Percentiles rank a stretch among this genome's conserved stretches.
phyloP scores from a whole-genome alignment of 2,329 filamentous ascomycete species.

The Aureobasidium sp. region DNA sequence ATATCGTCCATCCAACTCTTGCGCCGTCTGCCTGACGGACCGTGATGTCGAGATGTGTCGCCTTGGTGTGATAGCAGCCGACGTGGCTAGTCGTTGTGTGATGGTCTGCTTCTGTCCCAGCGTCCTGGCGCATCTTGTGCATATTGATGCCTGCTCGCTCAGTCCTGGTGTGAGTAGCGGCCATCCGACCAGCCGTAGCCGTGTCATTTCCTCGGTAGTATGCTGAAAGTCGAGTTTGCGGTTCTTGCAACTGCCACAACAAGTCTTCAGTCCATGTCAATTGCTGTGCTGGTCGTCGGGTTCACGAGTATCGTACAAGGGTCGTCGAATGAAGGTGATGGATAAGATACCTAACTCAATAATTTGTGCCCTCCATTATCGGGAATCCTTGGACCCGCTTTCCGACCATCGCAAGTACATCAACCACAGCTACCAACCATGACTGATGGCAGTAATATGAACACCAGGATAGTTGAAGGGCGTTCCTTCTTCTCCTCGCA shows the following conservation, averaged over 20 bases:
- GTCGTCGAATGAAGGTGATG: neutral
- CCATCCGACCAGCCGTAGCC: conserved; percentile 3
- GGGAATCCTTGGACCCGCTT: neutral
- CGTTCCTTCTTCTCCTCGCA: too few relatives aligned
- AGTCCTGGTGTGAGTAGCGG: neutral
- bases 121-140: conserved; percentile 23
- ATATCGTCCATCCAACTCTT: conserved; percentile 25
- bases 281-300: neutral
- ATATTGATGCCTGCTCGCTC: conserved; percentile 16
- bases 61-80: conserved; percentile 13
- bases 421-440: neutral
- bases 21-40: conserved; percentile 8
- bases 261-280: neutral
- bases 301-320: neutral
- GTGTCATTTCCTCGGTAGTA: neutral
- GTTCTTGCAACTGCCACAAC: neutral
- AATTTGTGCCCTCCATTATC: neutral
- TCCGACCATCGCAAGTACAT: neutral
- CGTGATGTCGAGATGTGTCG: conserved; percentile 19
- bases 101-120: conserved; percentile 18
- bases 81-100: conserved; percentile 17
- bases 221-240: neutral
- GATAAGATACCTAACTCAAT: neutral
- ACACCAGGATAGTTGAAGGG: too few relatives aligned
- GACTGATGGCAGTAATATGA: neutral